Evolutionary conservation across 306 rosid species (phyloP).

Genomic region (Acacia confusa): DNA sequence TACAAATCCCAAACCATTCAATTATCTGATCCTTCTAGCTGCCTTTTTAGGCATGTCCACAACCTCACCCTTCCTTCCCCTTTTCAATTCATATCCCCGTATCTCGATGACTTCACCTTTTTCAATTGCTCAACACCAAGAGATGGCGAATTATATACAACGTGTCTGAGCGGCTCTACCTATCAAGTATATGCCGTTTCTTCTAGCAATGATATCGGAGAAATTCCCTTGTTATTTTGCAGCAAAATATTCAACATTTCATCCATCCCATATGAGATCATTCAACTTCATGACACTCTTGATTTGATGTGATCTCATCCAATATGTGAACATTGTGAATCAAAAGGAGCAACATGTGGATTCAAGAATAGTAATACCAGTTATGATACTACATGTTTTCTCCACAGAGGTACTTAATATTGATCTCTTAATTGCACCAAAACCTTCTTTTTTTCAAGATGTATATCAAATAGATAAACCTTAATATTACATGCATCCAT

Average conservation of each 20-base stretch:
- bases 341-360: conserved; percentile 26
- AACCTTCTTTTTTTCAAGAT: neutral
- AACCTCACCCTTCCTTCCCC: conserved; percentile 27
- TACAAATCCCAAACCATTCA: conserved; percentile 35
- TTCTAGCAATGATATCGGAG: neutral
- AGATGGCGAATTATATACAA: neutral
- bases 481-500: neutral
- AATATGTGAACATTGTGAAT: conserved; percentile 32
- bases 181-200: neutral
- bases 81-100: neutral
- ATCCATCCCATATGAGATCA: neutral
- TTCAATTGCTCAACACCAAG: conserved; percentile 35
- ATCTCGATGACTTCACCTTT: neutral
- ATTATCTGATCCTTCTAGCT: conserved; percentile 12
- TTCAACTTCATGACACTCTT: neutral
- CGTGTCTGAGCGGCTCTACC: neutral
- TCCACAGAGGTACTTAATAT: neutral
- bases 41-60: conserved; percentile 7
- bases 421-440: neutral
- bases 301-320: conserved; percentile 16
- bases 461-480: neutral
- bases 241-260: neutral
- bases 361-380: conserved; percentile 18
- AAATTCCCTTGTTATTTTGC: neutral
- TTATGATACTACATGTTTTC: neutral